Base-by-base conservation (phyloP, 257 asterid genomes). In the Datura wrightii region DNA sequence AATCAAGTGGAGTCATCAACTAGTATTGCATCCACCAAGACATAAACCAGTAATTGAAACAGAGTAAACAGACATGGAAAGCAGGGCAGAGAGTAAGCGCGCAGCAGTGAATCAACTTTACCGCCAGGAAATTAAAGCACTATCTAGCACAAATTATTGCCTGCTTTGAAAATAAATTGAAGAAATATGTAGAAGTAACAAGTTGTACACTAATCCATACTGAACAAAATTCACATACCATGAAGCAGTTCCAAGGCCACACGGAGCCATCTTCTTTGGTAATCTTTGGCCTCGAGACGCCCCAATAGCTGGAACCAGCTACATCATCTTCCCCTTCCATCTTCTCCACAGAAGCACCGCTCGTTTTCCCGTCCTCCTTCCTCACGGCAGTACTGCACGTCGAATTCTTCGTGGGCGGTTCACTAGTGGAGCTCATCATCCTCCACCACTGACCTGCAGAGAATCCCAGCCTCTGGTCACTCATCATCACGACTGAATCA, bases 231-330 rank as follows among this genome's bases (percentile, higher is more conserved):
- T 31, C 10, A 39, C 46, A 85, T 94, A 95, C 99, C 99, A 92
- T 95, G 90, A 95, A 95, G 83, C 98, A 93, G 90, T 96, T 93
- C 99, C 98, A 96, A 44, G 97, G 97, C 99, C 98, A 93, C 66
- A 91, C 94, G 5, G 97, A 87, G 52, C 98, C 99, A 79, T 96
- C 99, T 79, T 93, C 97, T 89, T 88, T 91, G 9, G 82, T 83
- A 41, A 94, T 69, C 83, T 84, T 92, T 18, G 91, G 92, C 88
- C 92, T 89, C 80, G 91, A 59, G 80, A 94, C 79, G 10, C 99
- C 99, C 99, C 98, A 96, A 83, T 96, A 94, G 92, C 94, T 92
- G 79, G 97, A 93, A 84, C 88, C 87, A 90, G 58, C 56, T 54
- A 79, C 36, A 9, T 86, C 90, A 9, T 88, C 88, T 56, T 19